A percentile compares a stretch with the other conserved stretches of the same genome.
Conservation (phyloP, 2,329 filamentous ascomycete genomes). For the Diplodia scrobiculata region DNA sequence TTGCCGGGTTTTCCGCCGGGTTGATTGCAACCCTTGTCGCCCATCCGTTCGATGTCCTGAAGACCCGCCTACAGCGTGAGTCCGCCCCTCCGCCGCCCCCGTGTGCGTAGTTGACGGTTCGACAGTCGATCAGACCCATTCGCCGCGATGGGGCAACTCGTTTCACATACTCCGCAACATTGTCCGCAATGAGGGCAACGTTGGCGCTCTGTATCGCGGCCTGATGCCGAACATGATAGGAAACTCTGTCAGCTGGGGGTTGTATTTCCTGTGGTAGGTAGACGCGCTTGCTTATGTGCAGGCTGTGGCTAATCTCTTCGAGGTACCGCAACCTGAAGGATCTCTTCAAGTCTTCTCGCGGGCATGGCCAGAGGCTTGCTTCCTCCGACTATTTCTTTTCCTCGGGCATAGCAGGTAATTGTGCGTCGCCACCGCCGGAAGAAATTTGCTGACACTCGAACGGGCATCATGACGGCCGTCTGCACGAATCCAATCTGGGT, state of each 20-base stretch:
- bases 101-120: conserved; percentile 11
- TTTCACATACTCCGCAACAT: conserved; percentile 57
- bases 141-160: conserved; percentile 52
- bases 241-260: conserved; percentile 85
- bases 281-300: not conserved
- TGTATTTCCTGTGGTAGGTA: conserved; percentile 75
- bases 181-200: conserved; percentile 56
- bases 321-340: conserved; percentile 63
- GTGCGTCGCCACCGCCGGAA: too few relatives aligned
- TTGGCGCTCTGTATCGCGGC: conserved; percentile 80
- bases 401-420: conserved; percentile 62
- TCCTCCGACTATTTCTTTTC: conserved; percentile 78
- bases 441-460: conserved; percentile 34
- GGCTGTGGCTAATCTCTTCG: not conserved
- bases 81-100: conserved; percentile 25
- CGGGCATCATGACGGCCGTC: conserved; percentile 72
- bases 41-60: conserved; percentile 92
- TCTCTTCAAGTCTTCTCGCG: conserved; percentile 49
- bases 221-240: conserved; percentile 87
- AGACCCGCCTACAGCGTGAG: conserved; percentile 88
- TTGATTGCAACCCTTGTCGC: conserved; percentile 81
- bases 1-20: conserved; percentile 88
- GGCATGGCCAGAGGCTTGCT: conserved; percentile 51
- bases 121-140: conserved; percentile 29
- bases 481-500: conserved; percentile 98